Evolutionary conservation across 2,329 filamentous ascomycete species (phyloP).

Genomic region (Botrytis aclada): DNA sequence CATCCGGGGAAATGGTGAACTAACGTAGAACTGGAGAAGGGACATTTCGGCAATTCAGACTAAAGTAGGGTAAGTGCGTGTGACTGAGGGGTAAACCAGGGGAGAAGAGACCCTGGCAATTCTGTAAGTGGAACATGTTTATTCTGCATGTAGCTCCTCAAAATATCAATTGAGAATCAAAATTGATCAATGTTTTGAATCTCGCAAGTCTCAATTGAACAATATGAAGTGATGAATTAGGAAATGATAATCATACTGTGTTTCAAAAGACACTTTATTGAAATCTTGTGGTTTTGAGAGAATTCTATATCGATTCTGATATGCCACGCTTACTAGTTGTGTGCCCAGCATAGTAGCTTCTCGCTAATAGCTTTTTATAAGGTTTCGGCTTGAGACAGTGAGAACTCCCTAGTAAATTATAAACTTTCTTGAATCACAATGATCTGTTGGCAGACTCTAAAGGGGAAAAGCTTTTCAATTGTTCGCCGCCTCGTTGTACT

Average conservation of each 20-base stretch:
- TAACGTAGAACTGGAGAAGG: neutral
- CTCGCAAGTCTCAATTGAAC: neutral
- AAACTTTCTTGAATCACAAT: neutral
- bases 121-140: neutral
- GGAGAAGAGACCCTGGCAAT: neutral
- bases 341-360: neutral
- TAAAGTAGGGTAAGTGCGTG: neutral
- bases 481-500: accelerated
- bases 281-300: neutral
- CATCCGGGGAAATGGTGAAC: neutral
- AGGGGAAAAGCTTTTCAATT: neutral
- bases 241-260: neutral
- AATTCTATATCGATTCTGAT: neutral
- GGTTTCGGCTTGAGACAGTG: neutral
- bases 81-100: neutral
- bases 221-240: accelerated
- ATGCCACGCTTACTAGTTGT: neutral
- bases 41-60: neutral
- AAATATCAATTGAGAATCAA: neutral
- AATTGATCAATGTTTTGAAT: neutral
- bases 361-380: neutral
- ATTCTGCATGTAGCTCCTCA: neutral
- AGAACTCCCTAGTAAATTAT: neutral
- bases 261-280: neutral
- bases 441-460: neutral